Evolutionary conservation across 768 basidiomycete species (phyloP), one percentile per base, ranked within the genome.

Genomic region (Xanthoconium stramineum): DNA sequence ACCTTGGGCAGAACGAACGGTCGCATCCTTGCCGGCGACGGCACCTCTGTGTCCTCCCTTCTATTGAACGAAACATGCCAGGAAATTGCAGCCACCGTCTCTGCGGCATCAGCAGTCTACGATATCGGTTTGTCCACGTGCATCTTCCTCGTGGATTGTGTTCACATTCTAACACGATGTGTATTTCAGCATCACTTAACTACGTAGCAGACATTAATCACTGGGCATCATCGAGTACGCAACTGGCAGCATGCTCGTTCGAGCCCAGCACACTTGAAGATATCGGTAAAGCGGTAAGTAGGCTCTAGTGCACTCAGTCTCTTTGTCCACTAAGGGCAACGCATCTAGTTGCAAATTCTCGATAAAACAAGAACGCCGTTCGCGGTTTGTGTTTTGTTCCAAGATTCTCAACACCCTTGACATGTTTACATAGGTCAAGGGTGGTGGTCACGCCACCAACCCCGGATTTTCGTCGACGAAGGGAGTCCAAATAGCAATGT

Each of bases 401-500:
- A 9, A 15, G 29, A 20, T 8, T 20, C 28, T 5, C 29, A 12
- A 17, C 6, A n/a, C 30, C 8, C 6, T 9, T 33, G 15, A 9
- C 13, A 6, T 9, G 3, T 12, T 0, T n/a, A 7, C n/a, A 32
- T 24, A 84, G 84, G 76, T 86, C 24, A 85, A 84, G 66, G 78
- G 82, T 19, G 83, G 83, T n/a, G 83, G 85, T 0, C 85, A 86
- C 60, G 51, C 78, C 0, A 55, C 73, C 0, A 85, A 85, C 57
- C 79, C 74, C 0, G 78, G 78, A 0, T 83, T 84, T 59, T 83
- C 83, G 0, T 86, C 84, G 0, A 85, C 84, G 0, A 39, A 63
- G 0, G 84, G 83, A 11, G 77, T 86, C 6, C 80, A 80, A 6
- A 83, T 85, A 20, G 65, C 80, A n/a, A 80, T 85, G 82, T 60